Evolutionary conservation across 805 yeast genomes (phyloP).

Genomic region (Wickerhamomyces pijperi): DNA sequence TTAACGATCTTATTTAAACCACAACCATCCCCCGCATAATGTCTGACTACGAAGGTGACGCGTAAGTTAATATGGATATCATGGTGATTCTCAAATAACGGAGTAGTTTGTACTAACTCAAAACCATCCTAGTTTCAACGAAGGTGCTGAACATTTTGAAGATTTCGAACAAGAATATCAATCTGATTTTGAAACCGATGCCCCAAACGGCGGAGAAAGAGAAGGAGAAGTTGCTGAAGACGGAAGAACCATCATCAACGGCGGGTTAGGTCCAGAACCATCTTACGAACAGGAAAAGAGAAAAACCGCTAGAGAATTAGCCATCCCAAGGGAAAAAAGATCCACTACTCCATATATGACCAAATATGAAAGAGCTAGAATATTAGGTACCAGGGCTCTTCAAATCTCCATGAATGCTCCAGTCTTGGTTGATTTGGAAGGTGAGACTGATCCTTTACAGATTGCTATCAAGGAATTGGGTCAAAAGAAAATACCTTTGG

Average conservation of each 20-base stretch:
- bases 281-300: conserved; percentile 27
- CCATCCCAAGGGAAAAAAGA: conserved; percentile 81
- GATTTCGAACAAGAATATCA: conserved; percentile 82
- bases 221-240: conserved; percentile 36
- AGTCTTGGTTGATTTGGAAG: conserved; percentile 93
- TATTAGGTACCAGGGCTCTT: conserved; percentile 92
- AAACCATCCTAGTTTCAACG: conserved; percentile 40
- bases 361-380: conserved; percentile 95
- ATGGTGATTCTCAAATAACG: no score
- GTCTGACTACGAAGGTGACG: conserved; percentile 48
- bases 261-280: conserved; percentile 50
- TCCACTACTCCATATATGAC: conserved; percentile 98
- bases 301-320: conserved; percentile 66
- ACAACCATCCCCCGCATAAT: conserved; percentile 16
- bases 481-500: conserved; percentile 90
- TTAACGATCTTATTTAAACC: no score
- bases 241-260: conserved; percentile 62
- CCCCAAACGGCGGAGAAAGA: conserved; percentile 19
- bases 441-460: conserved; percentile 97
- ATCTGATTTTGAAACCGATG: conserved; percentile 54
- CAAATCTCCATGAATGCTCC: conserved; percentile 99
- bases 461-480: conserved; percentile 95
- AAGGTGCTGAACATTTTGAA: conserved; percentile 56
- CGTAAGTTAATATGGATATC: conserved; percentile 23
- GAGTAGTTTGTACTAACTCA: conserved; percentile 1